phyloP scores from a whole-genome alignment of 2,329 filamentous ascomycete genomes.

The Fusarium guadeloupense region DNA sequence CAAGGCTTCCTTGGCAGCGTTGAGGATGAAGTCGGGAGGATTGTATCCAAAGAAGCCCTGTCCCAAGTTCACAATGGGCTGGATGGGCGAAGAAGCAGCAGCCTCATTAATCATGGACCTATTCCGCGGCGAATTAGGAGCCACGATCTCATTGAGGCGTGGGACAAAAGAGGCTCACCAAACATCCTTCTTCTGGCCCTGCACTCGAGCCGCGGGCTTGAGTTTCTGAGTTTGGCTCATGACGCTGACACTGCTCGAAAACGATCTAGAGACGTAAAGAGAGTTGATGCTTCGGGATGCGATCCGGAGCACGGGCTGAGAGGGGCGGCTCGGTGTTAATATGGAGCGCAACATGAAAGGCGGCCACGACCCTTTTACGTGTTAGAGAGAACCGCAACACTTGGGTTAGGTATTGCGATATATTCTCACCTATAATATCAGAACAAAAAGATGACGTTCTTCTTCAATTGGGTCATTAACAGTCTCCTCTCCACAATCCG shows the following conservation, averaged over 20 bases:
- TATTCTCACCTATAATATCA: background rate
- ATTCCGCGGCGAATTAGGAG: constrained; percentile 5
- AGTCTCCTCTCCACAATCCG: background rate
- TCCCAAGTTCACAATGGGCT: constrained; percentile 72
- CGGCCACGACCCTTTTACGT: background rate
- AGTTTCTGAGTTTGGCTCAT: constrained; percentile 58
- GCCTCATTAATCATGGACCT: constrained; percentile 75
- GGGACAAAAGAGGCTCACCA: constrained; percentile 51
- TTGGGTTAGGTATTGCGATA: background rate
- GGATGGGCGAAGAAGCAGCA: constrained; percentile 68
- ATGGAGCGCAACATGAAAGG: constrained; percentile 43
- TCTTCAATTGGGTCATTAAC: constrained; percentile 4
- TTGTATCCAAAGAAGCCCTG: constrained; percentile 90
- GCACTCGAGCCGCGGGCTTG: constrained; percentile 61
- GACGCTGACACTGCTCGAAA: constrained; percentile 40
- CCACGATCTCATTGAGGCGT: background rate
- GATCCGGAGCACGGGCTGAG: constrained; percentile 30
- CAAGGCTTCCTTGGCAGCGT: constrained; percentile 90
- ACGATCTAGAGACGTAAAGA: constrained; percentile 30
- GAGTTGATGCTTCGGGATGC: constrained; percentile 31
- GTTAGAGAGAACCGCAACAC: constrained; percentile 16
- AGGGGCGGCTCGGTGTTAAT: constrained; percentile 38
- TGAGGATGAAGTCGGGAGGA: constrained; percentile 86
- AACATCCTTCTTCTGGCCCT: constrained; percentile 61
- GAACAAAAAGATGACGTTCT: constrained; percentile 5